phyloP scores from a whole-genome alignment of 805 yeast genomes.

The Wickerhamomyces mucosus region DNA sequence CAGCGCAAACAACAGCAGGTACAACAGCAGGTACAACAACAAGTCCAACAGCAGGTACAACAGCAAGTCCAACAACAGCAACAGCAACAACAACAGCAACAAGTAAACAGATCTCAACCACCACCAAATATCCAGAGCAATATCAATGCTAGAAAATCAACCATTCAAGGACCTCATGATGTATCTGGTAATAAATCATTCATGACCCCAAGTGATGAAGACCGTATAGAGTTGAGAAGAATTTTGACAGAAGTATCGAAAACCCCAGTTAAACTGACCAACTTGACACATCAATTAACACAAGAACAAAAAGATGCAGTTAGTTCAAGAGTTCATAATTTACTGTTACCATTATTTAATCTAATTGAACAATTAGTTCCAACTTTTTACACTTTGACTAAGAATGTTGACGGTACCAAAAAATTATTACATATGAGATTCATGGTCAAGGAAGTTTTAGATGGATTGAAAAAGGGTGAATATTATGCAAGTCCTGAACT shows the following conservation, averaged over 20 bases:
- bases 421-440: constrained; percentile 69
- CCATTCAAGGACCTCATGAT: constrained; percentile 13
- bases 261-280: constrained; percentile 56
- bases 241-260: constrained; percentile 62
- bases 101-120: no score
- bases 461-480: constrained; percentile 52
- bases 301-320: constrained; percentile 57
- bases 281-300: constrained; percentile 50
- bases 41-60: constrained; percentile 4
- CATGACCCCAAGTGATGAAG: constrained; percentile 44
- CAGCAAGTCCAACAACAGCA: constrained; percentile 4
- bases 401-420: constrained; percentile 66
- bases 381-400: constrained; percentile 66
- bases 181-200: constrained; percentile 14
- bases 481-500: constrained; percentile 68
- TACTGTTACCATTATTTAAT: constrained; percentile 43
- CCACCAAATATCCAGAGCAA: constrained; percentile 7
- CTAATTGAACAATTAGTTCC: constrained; percentile 72
- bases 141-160: no score
- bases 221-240: constrained; percentile 48
- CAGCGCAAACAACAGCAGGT: constrained; percentile 6
- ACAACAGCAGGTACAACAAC: constrained; percentile 6
- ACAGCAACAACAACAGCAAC: constrained; percentile 7
- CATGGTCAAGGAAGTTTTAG: constrained; percentile 69
- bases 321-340: constrained; percentile 40